Percentiles rank a stretch among this genome's conserved stretches.
Evolutionary conservation across 306 rosid species (phyloP).

Genomic region (Quercus ilex): DNA sequence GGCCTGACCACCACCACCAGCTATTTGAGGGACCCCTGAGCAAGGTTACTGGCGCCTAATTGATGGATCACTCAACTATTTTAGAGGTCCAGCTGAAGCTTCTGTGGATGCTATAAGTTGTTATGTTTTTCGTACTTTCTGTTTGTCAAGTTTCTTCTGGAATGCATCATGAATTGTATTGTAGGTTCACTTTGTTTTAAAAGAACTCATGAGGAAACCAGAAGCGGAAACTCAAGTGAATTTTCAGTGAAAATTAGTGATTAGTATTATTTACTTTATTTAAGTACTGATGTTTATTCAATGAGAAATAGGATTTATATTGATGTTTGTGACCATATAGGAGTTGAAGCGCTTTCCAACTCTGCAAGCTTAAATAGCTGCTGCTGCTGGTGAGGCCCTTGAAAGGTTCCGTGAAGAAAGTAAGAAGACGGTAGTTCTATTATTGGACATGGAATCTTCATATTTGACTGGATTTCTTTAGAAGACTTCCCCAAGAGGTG

Average conservation of each 20-base stretch:
- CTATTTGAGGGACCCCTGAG: constrained; percentile 50
- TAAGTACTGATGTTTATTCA: not conserved
- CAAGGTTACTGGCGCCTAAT: constrained; percentile 96
- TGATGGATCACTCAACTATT: constrained; percentile 77
- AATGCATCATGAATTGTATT: constrained; percentile 6
- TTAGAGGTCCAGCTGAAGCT: constrained; percentile 97
- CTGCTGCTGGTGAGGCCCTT: constrained; percentile 69
- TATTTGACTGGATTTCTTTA: constrained; percentile 91
- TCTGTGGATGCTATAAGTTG: constrained; percentile 90
- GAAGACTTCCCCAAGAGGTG: constrained; percentile 86
- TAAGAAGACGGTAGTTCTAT: constrained; percentile 72
- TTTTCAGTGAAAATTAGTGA: not conserved
- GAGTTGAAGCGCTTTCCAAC: constrained; percentile 85
- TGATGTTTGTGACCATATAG: constrained; percentile 34
- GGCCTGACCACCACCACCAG: too few relatives aligned
- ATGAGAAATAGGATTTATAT: not conserved
- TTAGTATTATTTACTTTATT: not conserved
- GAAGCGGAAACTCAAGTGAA: constrained; percentile 86
- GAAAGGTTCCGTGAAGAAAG: constrained; percentile 88
- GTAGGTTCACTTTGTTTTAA: constrained; percentile 89
- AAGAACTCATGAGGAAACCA: constrained; percentile 97
- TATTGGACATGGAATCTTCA: constrained; percentile 95
- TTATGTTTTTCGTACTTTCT: constrained; percentile 4
- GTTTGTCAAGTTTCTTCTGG: not conserved
- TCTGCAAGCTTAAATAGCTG: constrained; percentile 79